Evolutionary conservation across 441 rosid genomes (phyloP).

Genomic region (Adansonia madagascariensis): DNA sequence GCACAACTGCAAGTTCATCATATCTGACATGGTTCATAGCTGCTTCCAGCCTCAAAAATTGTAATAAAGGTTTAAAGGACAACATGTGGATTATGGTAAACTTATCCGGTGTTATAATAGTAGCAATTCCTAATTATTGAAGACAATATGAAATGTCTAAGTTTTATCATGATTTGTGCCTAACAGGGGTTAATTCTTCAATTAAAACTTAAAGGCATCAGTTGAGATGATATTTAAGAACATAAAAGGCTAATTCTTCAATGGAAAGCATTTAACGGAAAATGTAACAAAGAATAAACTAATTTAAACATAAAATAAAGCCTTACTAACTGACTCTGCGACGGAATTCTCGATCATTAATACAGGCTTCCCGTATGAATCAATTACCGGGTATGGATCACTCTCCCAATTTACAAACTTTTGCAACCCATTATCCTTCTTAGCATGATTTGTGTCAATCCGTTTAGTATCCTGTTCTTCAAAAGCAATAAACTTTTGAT

Average conservation of each 20-base stretch:
- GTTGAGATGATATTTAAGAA: background rate
- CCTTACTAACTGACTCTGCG: constrained; percentile 63
- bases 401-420: constrained; percentile 67
- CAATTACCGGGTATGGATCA: constrained; percentile 48
- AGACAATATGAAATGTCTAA: background rate
- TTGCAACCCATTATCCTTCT: constrained; percentile 47
- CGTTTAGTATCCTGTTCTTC: constrained; percentile 81
- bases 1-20: background rate
- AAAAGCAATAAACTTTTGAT: constrained; percentile 41
- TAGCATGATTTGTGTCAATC: constrained; percentile 60
- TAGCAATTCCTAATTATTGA: background rate
- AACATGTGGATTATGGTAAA: background rate
- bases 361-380: constrained; percentile 65
- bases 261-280: background rate
- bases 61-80: too few relatives aligned
- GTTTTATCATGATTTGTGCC: constrained; percentile 1
- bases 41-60: background rate
- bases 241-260: background rate
- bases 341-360: constrained; percentile 63
- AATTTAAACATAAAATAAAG: constrained; percentile 14
- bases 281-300: background rate
- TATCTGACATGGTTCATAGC: background rate
- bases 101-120: background rate
- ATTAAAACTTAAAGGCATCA: background rate
- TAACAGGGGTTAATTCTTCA: background rate